Base-by-base conservation (phyloP, 2,329 filamentous ascomycete species). In the Neospermospora avenae region DNA sequence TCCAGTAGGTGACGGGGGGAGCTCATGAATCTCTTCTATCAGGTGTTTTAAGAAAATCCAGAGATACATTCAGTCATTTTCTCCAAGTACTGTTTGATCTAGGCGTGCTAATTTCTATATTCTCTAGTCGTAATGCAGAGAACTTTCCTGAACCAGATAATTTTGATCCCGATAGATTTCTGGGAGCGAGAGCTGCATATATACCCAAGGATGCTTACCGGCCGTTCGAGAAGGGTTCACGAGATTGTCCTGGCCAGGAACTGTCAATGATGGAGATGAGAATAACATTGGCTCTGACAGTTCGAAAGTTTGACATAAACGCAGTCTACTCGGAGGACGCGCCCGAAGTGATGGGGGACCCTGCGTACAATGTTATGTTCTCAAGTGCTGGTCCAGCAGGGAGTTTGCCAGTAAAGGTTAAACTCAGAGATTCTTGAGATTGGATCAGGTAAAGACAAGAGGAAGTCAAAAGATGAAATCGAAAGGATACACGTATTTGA, bases 201-300 rank as follows among this genome's bases (percentile, higher is more conserved):
- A 52, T 52, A 34, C 35, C 55, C 4, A 60, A 64, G 11, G 58
- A 77, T 44, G 83, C 81, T 0, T 86, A 77, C 75, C 76, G 81
- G 13, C 75, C 80, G 0, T 86, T 86, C 68, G 80, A 81, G 64
- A 74, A 78, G 57, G 83, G 83, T 0, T 75, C 77, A 2, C 71
- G 83, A 14, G 80, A 80, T 57, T 87, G 83, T 66, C 78, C 84
- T 11, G 84, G 83, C 0, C 81, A 85, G 68, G 77, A 78, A 63
- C 71, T 84, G 22, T 81, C 80, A 0, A 77, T 81, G 74, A 66
- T 70, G 28, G 80, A 84, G 69, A 70, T 77, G 22, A 77, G 76
- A 59, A 71, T 79, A 46, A 75, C 80, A 3, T 67, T 83, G 31
- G 77, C 79, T 2, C 81, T 68, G 64, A 77, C 76, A 0, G 64